A percentile compares a stretch with the other conserved stretches of the same genome.
Conservation (phyloP, 345 rosid genomes). For the Eucalyptus pumila region DNA sequence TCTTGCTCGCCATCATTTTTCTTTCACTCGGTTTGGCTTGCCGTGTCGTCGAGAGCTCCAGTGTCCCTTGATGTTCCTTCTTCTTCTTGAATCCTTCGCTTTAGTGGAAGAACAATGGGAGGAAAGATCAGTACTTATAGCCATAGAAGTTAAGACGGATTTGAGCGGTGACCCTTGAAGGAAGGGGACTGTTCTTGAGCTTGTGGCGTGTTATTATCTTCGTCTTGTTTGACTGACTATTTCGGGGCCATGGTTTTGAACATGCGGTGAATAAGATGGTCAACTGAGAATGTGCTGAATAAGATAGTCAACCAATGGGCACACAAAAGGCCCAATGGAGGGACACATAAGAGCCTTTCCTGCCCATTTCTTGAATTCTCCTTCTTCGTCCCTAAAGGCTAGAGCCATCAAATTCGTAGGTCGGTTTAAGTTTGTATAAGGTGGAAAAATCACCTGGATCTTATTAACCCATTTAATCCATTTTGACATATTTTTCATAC, state of each 20-base stretch:
- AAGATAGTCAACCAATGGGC: not conserved
- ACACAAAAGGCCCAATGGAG: no score
- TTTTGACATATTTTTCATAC: no score
- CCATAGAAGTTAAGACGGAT: not conserved
- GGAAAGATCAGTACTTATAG: no score
- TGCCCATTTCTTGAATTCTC: not conserved
- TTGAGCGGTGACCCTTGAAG: not conserved
- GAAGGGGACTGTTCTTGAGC: not conserved
- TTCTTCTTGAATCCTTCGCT: no score
- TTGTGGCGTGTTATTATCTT: not conserved
- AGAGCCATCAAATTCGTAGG: not conserved
- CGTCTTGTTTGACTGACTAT: not conserved
- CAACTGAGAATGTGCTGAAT: not conserved
- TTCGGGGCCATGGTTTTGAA: not conserved
- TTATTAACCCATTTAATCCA: rapidly evolving
- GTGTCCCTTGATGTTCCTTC: no score
- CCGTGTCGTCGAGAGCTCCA: no score
- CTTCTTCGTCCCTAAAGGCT: not conserved
- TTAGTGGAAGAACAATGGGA: no score
- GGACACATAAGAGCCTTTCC: not conserved
- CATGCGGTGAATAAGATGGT: not conserved
- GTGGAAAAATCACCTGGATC: no score
- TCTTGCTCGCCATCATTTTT: no score
- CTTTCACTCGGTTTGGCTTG: no score
- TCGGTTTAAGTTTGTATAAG: not conserved